Conservation (phyloP, 495 filamentous ascomycete species). For the Penicillium argentinense region DNA sequence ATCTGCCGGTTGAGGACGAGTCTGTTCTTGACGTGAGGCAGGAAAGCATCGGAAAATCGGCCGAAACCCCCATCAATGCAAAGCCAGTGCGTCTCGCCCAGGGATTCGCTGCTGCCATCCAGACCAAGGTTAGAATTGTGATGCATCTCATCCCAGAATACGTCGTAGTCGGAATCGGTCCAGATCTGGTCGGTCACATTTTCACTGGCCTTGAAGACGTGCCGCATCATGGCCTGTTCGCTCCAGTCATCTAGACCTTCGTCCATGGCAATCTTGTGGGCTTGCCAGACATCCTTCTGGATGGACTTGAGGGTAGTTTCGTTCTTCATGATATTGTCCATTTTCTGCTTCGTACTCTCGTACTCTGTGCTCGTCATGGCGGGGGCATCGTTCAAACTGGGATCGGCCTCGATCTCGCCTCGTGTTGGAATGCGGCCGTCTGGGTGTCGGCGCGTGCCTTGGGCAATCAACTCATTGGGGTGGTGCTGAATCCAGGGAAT, state of each 20-base stretch:
- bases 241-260: slow-evolving; percentile 28
- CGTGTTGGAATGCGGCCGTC: slow-evolving; percentile 43
- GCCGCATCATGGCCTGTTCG: slow-evolving; percentile 28
- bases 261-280: slow-evolving; percentile 25
- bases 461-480: slow-evolving; percentile 51
- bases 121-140: slow-evolving; percentile 28
- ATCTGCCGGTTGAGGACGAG: slow-evolving; percentile 25
- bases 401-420: slow-evolving; percentile 29
- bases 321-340: slow-evolving; percentile 19
- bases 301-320: slow-evolving; percentile 20
- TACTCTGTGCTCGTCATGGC: slow-evolving; percentile 10
- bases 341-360: slow-evolving; percentile 9
- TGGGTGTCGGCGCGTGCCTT: slow-evolving; percentile 49
- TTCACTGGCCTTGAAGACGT: slow-evolving; percentile 21
- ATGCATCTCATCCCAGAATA: slow-evolving; percentile 28
- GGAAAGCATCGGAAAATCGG: slow-evolving; percentile 22
- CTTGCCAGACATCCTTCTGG: slow-evolving; percentile 22
- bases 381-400: slow-evolving; percentile 15
- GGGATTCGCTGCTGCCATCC: slow-evolving; percentile 16
- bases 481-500: slow-evolving; percentile 61
- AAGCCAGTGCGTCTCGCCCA: slow-evolving; percentile 19
- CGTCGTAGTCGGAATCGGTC: slow-evolving; percentile 24
- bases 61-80: slow-evolving; percentile 27
- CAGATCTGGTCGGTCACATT: slow-evolving; percentile 29
- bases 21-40: slow-evolving; percentile 15